These are phyloP conservation scores for Phytophthora aleatoria DNA, from an alignment of 352 stramenopile genomes.

Conservation along the genomic window DNA sequence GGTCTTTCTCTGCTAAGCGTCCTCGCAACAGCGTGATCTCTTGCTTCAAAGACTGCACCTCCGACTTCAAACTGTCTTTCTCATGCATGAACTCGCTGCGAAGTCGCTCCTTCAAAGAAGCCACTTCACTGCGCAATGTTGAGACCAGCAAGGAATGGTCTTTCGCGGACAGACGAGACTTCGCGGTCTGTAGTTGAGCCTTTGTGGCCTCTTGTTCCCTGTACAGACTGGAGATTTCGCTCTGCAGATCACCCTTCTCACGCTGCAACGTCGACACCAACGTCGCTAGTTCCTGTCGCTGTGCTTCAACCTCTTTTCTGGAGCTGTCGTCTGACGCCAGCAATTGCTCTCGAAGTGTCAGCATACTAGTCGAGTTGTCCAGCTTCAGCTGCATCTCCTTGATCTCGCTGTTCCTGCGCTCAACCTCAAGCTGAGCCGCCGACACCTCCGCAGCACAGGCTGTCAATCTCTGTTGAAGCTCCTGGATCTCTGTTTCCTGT, in stretches of 20 bases:
- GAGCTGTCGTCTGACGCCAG: conserved; percentile 51
- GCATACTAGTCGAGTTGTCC: conserved; percentile 41
- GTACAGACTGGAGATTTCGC: conserved; percentile 27
- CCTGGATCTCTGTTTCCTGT: conserved; percentile 35
- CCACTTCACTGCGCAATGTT: conserved; percentile 66
- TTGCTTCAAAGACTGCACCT: conserved; percentile 46
- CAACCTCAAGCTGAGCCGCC: conserved; percentile 39
- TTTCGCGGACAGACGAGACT: conserved; percentile 48
- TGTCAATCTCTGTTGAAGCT: conserved; percentile 49
- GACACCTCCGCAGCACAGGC: conserved; percentile 25
- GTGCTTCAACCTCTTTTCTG: conserved; percentile 46
- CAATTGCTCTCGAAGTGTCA: conserved; percentile 55
- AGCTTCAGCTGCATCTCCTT: conserved; percentile 62
- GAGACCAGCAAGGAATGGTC: conserved; percentile 62
- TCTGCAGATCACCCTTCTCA: conserved; percentile 43
- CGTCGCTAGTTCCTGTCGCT: conserved; percentile 49
- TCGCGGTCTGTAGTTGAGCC: conserved; percentile 42
- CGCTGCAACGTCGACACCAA: conserved; percentile 49
- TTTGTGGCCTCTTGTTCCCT: conserved; percentile 34
- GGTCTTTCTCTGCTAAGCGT: conserved; percentile 55
- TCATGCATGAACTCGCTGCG: conserved; percentile 70
- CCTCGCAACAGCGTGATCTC: conserved; percentile 46
- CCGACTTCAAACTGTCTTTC: conserved; percentile 45
- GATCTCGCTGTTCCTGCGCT: conserved; percentile 51
- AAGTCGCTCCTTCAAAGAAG: conserved; percentile 60